Evolutionary conservation across 176 grass and related monocot species (phyloP).

Genomic region (Lolium perenne): DNA sequence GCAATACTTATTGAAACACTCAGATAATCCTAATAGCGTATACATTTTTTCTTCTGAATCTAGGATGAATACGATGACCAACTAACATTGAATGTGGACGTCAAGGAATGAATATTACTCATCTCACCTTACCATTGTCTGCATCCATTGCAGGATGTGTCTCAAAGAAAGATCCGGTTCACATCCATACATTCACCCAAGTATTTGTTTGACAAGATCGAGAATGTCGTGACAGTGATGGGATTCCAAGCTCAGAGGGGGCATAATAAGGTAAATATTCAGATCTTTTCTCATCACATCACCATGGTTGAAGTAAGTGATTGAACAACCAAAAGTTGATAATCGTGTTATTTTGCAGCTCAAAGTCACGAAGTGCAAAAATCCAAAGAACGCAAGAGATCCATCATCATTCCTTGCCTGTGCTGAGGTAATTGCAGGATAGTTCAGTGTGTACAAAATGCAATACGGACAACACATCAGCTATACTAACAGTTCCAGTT

Average conservation of each 20-base stretch:
- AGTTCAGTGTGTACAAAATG: neutral
- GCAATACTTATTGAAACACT: neutral
- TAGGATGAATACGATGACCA: conserved; percentile 2
- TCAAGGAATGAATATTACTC: neutral
- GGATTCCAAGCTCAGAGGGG: conserved; percentile 62
- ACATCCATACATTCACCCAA: conserved; percentile 62
- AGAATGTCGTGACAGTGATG: conserved; percentile 51
- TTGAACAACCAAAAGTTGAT: neutral
- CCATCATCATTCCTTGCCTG: conserved; percentile 52
- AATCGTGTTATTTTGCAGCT: conserved; percentile 57
- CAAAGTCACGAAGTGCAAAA: conserved; percentile 58
- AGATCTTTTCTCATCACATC: neutral
- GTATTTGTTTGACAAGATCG: conserved; percentile 69
- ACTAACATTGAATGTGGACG: conserved; percentile 16
- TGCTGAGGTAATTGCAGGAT: conserved; percentile 52
- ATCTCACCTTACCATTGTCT: conserved; percentile 27
- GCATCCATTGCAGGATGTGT: conserved; percentile 58
- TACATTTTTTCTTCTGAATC: conserved; percentile 6
- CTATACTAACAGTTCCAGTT: conserved; percentile 19
- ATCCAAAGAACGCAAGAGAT: conserved; percentile 35
- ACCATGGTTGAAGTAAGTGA: neutral
- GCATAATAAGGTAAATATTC: conserved; percentile 49
- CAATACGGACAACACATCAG: neutral
- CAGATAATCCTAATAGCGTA: neutral
- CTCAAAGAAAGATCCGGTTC: conserved; percentile 83